Evolutionary conservation across 495 filamentous ascomycete genomes (phyloP), one percentile per base, ranked within the genome.

Genomic region (Aspergillus leporis): DNA sequence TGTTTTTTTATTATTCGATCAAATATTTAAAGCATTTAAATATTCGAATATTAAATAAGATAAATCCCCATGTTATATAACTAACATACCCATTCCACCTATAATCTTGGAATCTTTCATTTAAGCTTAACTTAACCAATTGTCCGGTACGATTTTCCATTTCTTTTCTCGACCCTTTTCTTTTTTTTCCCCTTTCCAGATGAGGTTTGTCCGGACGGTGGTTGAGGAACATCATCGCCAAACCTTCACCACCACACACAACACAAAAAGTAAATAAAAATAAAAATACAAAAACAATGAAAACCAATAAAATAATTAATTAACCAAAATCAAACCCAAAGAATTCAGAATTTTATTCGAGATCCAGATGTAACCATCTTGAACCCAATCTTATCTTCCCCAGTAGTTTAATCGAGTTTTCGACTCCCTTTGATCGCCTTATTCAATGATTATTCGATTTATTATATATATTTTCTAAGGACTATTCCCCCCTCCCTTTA

Each of bases 221-320:
- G 38, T 41, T 41, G 10, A 41, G n/a, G 38, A 3, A 41, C 40
- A 22, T 14, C 13, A 47, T 23, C 43, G 16, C 16, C 43, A 7
- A 23, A 21, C 21, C 21, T 23, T 47, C 43, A 47, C 21, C 43
- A 47, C 43, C 43, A 47, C 43, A 36, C 34, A 36, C 34, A 5
- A 6, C 34, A 38, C 8, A 45, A 57, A 61, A 65, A 60, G 23
- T 41, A 63, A 62, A 59, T 53, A 63, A 64, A 61, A 58, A 57
- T 57, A 62, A 59, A 61, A 58, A 32, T 45, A 53, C 55, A 56
- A 57, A 56, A 55, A 59, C 57, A 55, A n/a, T n/a, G n/a, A n/a
- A n/a, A n/a, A n/a, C n/a, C n/a, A n/a, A n/a, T n/a, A n/a, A n/a
- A n/a, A n/a, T n/a, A n/a, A n/a, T n/a, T n/a, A n/a, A n/a, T n/a